Base-by-base conservation (phyloP, 257 asterid species). In the Ajuga chamaepitys region DNA sequence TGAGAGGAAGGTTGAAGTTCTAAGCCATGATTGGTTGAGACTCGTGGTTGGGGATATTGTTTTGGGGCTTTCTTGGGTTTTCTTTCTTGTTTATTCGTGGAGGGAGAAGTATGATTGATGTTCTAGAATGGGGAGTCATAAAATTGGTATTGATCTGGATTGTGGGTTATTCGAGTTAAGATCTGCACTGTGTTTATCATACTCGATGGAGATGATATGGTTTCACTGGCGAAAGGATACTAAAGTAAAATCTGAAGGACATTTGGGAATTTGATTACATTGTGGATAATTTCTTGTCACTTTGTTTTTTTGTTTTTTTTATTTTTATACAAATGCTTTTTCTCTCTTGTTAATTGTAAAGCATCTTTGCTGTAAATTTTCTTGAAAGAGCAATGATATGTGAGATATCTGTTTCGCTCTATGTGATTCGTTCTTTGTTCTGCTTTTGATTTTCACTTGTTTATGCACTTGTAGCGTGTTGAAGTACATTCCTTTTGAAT, bases 1-100 rank as follows among this genome's bases (percentile, higher is more conserved):
- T 25, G 98, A 87, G 82, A 82, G 95, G 78, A 86, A 81, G 74
- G 81, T 91, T 6, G 97, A 86, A 68, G 95, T 55, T 78, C 90
- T 91, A 18, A 95, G 98, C 14, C 86, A 79, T 0, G 98, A 88
- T 80, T 91, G 97, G 97, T 21, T 88, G 30, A 83, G 98, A 65
- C 74, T 86, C 57, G 86, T 88, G 20, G 84, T 88, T 60, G 98
- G 92, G 41, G 98, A 91, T 62, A 75, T 78, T 24, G 86, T 78
- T 16, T 76, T 91, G 67, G 97, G 76, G 1, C 80, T 91, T 59
- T 88, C 97, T 0, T 91, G 98, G 98, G 85, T 88, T 55, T 77
- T 88, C 72, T 85, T 85, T 77, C 89, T 91, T 12, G 89, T 76
- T 46, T 91, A 78, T 67, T 78, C 95, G 21, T 88, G 98, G 98